Percentiles rank a stretch among this genome's conserved stretches.
phyloP scores from a whole-genome alignment of 768 basidiomycete genomes.

The Leccinellum albellum region DNA sequence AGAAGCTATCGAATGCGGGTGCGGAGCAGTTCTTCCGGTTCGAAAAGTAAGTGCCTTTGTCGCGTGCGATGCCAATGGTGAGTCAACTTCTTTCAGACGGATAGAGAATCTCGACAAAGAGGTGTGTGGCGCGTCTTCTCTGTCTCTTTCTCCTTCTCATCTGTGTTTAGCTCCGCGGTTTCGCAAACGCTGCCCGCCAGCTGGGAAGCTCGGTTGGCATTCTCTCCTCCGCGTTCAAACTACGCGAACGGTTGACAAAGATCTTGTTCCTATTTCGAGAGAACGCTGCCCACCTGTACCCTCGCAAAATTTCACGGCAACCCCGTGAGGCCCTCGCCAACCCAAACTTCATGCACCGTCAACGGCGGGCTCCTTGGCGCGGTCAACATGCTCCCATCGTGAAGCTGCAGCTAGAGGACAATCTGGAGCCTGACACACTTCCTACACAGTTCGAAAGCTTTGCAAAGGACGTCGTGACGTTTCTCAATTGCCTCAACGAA shows the following conservation, averaged over 20 bases:
- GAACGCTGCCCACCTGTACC: constrained; percentile 56
- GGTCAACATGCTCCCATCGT: constrained; percentile 34
- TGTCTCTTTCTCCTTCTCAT: constrained; percentile 9
- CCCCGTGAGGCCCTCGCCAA: constrained; percentile 37
- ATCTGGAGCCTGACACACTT: constrained; percentile 47
- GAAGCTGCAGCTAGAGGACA: constrained; percentile 36
- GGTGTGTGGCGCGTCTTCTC: constrained; percentile 20
- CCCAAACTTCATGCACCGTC: constrained; percentile 33
- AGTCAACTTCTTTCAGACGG: constrained; percentile 31
- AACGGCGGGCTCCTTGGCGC: constrained; percentile 31
- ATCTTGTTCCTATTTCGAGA: constrained; percentile 50
- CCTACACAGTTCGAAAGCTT: constrained; percentile 44
- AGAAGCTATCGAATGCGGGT: constrained; percentile 47
- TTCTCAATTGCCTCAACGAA: constrained; percentile 51
- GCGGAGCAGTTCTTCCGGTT: constrained; percentile 47
- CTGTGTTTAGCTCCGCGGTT: constrained; percentile 42
- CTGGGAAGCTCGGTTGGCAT: constrained; percentile 55
- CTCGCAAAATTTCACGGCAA: constrained; percentile 42
- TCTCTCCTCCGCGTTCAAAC: constrained; percentile 49
- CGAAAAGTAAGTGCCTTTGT: constrained; percentile 36
- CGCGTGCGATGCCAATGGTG: not conserved
- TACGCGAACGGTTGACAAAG: constrained; percentile 49
- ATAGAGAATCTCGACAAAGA: constrained; percentile 49
- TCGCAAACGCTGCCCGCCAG: constrained; percentile 53
- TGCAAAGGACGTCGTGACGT: constrained; percentile 48